Evolutionary conservation across 805 yeast genomes (phyloP), one percentile per base, ranked within the genome.

Genomic region (Candida xiaguanensis): DNA sequence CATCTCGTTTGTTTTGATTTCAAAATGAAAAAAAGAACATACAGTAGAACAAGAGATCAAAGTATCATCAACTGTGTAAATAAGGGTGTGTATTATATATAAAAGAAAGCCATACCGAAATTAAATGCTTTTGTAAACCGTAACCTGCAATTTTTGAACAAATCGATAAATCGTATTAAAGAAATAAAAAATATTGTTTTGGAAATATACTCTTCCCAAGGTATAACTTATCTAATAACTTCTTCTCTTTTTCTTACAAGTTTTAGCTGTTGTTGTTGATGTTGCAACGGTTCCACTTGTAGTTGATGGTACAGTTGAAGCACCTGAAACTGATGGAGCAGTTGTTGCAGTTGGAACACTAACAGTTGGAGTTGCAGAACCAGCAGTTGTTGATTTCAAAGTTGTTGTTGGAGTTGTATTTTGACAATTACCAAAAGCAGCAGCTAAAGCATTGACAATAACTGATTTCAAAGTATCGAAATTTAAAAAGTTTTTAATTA

Each of bases 401-500:
- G 40, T 47, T 14, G 61, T 48, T 34, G 65, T 49, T 8, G 59
- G 43, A 23, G 55, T 41, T 20, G 59, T 49, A 16, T 59, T 46
- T 16, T 54, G 61, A 59, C 74, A 67, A 34, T 63, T 46, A 42
- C 63, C 63, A 40, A 58, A 54, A 17, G 68, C 70, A 40, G 71
- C 72, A 43, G 68, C 68, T 52, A 67, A 65, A 19, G 72, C 69
- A 39, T 60, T 67, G 46, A 61, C 61, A 36, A 64, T 56, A 40
- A 66, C 63, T n/a, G 67, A 55, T 52, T 63, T 56, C 48, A 67
- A 63, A 14, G 70, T 66, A 13, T 46, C 50, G 30, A 65, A 29
- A 50, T 56, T 65, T 49, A 67, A 65, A 58, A 67, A 65, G 35
- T 59, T 56, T 45, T 65, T 47, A 52, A 67, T 52, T 40, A 67